Percentiles rank a stretch among this genome's conserved stretches.
Evolutionary conservation across 2,329 filamentous ascomycete species (phyloP).

Genomic region (Xylariaceae sp.): DNA sequence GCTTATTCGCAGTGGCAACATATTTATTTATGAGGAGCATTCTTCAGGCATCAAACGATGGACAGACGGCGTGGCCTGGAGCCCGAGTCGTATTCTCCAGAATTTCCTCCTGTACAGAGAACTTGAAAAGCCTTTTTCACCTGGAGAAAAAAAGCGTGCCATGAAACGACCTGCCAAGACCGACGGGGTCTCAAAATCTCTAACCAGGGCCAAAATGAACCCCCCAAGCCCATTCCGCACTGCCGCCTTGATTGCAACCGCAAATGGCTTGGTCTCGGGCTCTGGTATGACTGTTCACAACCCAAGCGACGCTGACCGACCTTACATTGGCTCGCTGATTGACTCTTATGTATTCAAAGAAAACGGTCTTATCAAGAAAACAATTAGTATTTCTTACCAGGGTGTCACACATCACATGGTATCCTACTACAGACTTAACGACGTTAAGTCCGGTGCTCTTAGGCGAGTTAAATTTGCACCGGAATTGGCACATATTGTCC

Average conservation of each 20-base stretch:
- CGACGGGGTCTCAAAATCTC: slow-evolving; percentile 36
- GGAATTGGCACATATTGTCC: slow-evolving; percentile 44
- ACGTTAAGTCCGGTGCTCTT: slow-evolving; percentile 62
- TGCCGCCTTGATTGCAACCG: background rate
- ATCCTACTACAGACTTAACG: slow-evolving; percentile 79
- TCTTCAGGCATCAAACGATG: slow-evolving; percentile 89
- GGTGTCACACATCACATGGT: slow-evolving; percentile 79
- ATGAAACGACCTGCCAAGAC: slow-evolving; percentile 59
- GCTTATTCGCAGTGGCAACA: slow-evolving; percentile 75
- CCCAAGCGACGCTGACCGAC: slow-evolving; percentile 23
- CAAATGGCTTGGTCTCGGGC: background rate
- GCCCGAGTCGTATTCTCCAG: slow-evolving; percentile 76
- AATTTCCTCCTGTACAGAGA: slow-evolving; percentile 86
- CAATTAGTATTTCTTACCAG: slow-evolving; percentile 71
- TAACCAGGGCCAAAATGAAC: slow-evolving; percentile 25
- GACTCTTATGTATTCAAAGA: slow-evolving; percentile 86
- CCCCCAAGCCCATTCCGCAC: slow-evolving; percentile 11
- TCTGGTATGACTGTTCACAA: background rate
- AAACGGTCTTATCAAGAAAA: slow-evolving; percentile 84
- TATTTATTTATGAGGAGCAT: slow-evolving; percentile 90
- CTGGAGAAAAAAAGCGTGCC: slow-evolving; percentile 79
- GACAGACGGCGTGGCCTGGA: slow-evolving; percentile 91
- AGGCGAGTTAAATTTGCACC: slow-evolving; percentile 53
- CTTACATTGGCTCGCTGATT: slow-evolving; percentile 73
- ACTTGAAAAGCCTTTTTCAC: slow-evolving; percentile 69